Conservation (phyloP, 805 yeast genomes). For the Lipomyces yamadae region DNA sequence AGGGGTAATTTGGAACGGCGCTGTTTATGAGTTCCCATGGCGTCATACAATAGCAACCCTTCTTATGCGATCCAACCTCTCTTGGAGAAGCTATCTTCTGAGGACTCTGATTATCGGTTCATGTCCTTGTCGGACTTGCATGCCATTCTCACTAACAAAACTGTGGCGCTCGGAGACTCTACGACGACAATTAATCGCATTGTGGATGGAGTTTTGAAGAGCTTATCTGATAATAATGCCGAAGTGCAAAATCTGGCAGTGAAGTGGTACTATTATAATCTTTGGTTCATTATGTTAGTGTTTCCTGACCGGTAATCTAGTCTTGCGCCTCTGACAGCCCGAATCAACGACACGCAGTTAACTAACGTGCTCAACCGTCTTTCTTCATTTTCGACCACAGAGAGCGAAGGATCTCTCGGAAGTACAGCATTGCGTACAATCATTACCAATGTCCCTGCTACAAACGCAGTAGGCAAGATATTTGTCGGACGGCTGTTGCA, state of each 20-base stretch:
- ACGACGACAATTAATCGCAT: slow-evolving; percentile 41
- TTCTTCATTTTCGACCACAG: slow-evolving; percentile 43
- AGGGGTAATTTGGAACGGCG: neutral
- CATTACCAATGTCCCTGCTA: slow-evolving; percentile 39
- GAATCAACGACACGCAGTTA: slow-evolving; percentile 38
- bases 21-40: neutral
- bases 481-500: slow-evolving; percentile 42
- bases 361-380: slow-evolving; percentile 43
- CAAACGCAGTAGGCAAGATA: slow-evolving; percentile 38
- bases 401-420: slow-evolving; percentile 49
- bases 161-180: slow-evolving; percentile 40
- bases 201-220: slow-evolving; percentile 50
- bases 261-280: slow-evolving; percentile 49
- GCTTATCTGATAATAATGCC: slow-evolving; percentile 63
- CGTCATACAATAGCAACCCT: slow-evolving; percentile 9
- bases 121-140: slow-evolving; percentile 83
- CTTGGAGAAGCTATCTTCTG: slow-evolving; percentile 41
- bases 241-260: slow-evolving; percentile 80
- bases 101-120: slow-evolving; percentile 78
- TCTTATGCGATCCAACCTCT: slow-evolving; percentile 29
- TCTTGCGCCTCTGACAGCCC: slow-evolving; percentile 37
- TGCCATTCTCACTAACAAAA: slow-evolving; percentile 44
- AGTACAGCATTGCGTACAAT: slow-evolving; percentile 46
- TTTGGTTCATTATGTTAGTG: neutral
- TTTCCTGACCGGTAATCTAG: slow-evolving; percentile 11